These are phyloP conservation scores for Paralagenidium karlingii DNA, from an alignment of 352 stramenopile species.

Conservation along the genomic window DNA sequence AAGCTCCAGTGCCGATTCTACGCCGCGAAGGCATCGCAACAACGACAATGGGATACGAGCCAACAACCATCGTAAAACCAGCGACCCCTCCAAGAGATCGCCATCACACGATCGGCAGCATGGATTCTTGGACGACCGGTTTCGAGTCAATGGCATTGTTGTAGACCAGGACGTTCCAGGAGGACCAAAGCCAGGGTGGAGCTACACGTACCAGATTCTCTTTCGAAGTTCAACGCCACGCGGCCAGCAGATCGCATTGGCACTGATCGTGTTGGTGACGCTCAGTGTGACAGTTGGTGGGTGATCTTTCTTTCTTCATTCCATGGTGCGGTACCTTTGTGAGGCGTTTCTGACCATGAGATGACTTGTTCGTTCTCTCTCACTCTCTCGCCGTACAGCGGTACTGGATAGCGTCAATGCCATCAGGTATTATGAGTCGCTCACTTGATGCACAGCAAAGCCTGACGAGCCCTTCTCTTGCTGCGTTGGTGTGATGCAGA, in stretches of 20 bases:
- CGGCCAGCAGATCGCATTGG: slow-evolving; percentile 47
- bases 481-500: neutral
- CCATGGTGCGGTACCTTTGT: too few relatives aligned
- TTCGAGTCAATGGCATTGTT: neutral
- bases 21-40: too few relatives aligned
- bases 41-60: too few relatives aligned
- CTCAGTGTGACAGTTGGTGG: slow-evolving; percentile 45
- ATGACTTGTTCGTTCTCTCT: neutral
- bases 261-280: slow-evolving; percentile 54
- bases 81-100: too few relatives aligned
- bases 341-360: too few relatives aligned
- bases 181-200: slow-evolving; percentile 14
- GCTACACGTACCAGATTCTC: slow-evolving; percentile 55
- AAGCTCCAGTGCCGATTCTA: too few relatives aligned
- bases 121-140: neutral
- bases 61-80: too few relatives aligned
- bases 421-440: neutral
- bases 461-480: neutral
- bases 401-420: neutral
- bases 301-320: neutral
- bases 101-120: too few relatives aligned
- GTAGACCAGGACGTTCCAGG: neutral
- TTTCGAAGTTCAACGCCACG: slow-evolving; percentile 60
- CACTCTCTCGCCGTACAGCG: neutral
- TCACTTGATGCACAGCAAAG: neutral